A percentile compares a stretch with the other conserved stretches of the same genome.
phyloP scores from a whole-genome alignment of 106 monocot species.

The Allium fistulosum region DNA sequence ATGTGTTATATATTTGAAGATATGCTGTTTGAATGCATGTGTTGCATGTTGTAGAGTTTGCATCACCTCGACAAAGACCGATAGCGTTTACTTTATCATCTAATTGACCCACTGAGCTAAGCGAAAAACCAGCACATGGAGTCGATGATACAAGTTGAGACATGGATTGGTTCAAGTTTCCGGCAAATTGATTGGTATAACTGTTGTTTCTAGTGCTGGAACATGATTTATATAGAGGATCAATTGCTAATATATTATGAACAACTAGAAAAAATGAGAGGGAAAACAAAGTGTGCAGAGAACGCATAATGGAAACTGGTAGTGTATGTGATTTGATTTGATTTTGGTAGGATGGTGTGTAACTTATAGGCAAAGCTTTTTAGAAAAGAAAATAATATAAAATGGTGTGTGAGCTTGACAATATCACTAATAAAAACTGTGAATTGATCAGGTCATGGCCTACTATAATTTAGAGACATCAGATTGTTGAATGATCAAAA shows the following conservation, averaged over 20 bases:
- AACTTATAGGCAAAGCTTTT: too few relatives aligned
- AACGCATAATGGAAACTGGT: background rate
- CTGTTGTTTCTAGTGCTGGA: constrained; percentile 4
- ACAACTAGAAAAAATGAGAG: constrained; percentile 1
- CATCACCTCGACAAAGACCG: constrained; percentile 35
- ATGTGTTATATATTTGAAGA: constrained; percentile 7
- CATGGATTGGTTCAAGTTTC: constrained; percentile 23
- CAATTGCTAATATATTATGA: background rate
- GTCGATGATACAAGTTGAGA: constrained; percentile 14
- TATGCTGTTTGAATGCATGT: constrained; percentile 21
- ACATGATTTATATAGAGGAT: constrained; percentile 9
- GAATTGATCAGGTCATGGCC: too few relatives aligned
- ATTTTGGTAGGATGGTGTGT: too few relatives aligned
- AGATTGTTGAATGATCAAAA: too few relatives aligned
- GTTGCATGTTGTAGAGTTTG: constrained; percentile 15
- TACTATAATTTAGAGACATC: too few relatives aligned
- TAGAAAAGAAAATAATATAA: too few relatives aligned
- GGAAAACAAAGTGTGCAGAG: background rate
- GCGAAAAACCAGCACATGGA: constrained; percentile 22
- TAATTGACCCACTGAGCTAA: constrained; percentile 21
- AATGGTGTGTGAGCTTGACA: too few relatives aligned
- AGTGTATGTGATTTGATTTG: background rate
- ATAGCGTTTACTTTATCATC: constrained; percentile 18
- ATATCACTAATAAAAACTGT: too few relatives aligned
- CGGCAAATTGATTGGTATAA: constrained; percentile 5